These are phyloP conservation scores for Helichrysum umbraculigerum DNA, from an alignment of 129 eudicot genomes.

Conservation along the genomic window DNA sequence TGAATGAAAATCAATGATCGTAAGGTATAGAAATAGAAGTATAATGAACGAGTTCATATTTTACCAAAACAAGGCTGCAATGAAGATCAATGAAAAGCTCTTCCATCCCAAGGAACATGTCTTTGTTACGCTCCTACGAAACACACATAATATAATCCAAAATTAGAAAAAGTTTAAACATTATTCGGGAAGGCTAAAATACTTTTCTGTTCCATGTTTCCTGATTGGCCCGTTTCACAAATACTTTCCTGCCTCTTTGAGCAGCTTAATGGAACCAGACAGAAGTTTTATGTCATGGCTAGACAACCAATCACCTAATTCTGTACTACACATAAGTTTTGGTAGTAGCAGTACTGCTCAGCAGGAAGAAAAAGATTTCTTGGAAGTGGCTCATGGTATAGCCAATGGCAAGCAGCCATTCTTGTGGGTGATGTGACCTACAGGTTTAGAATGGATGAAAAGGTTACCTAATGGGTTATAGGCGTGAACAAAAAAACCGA, in stretches of 20 bases:
- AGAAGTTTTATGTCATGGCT: constrained; percentile 41
- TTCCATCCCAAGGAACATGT: no score
- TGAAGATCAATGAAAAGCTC: no score
- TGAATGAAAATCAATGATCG: no score
- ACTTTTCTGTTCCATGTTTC: constrained; percentile 14
- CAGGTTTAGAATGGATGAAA: not conserved
- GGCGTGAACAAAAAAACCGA: no score
- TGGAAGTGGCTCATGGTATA: constrained; percentile 39
- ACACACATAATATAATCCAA: no score
- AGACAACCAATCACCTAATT: constrained; percentile 32
- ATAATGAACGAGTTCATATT: no score
- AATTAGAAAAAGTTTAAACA: no score
- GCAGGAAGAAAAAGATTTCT: constrained; percentile 19
- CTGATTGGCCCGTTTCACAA: constrained; percentile 39
- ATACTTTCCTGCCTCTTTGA: constrained; percentile 27
- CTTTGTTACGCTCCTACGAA: no score
- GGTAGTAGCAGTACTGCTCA: constrained; percentile 32
- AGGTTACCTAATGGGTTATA: not conserved
- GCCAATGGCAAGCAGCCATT: constrained; percentile 27
- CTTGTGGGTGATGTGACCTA: constrained; percentile 40
- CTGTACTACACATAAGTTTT: constrained; percentile 39
- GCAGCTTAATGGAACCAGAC: constrained; percentile 40
- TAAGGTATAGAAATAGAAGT: no score
- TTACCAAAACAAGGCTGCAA: no score
- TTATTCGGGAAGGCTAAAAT: no score